phyloP scores from a whole-genome alignment of 805 yeast species.

The Blastobotrys terrestris region DNA sequence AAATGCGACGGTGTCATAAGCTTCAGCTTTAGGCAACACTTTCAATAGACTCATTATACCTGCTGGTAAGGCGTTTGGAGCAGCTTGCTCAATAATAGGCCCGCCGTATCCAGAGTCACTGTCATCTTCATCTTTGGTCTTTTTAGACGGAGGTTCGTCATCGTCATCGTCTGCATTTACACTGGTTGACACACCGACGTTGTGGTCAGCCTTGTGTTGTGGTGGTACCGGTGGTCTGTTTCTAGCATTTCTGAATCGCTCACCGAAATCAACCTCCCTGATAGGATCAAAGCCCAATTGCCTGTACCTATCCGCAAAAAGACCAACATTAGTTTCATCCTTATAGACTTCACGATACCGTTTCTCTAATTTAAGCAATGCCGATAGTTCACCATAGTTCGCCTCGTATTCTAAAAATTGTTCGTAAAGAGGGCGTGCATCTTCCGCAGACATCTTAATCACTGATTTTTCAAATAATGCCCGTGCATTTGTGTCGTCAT shows the following conservation, averaged over 20 bases:
- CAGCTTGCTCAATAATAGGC: slow-evolving; percentile 20
- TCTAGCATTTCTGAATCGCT: not conserved
- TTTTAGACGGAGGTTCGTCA: slow-evolving; percentile 9
- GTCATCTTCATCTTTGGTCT: slow-evolving; percentile 7
- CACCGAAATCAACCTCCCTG: slow-evolving; percentile 17
- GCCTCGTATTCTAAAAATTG: slow-evolving; percentile 64
- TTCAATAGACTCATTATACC: slow-evolving; percentile 45
- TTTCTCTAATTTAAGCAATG: slow-evolving; percentile 58
- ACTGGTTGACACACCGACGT: too few relatives aligned
- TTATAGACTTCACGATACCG: slow-evolving; percentile 65
- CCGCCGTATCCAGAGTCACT: not conserved
- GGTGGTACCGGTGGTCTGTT: not conserved
- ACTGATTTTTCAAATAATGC: slow-evolving; percentile 76
- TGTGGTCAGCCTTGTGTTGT: not conserved
- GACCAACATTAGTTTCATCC: slow-evolving; percentile 36
- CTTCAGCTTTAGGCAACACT: slow-evolving; percentile 54
- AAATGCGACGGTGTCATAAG: slow-evolving; percentile 49
- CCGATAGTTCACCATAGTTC: slow-evolving; percentile 60
- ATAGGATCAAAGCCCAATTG: slow-evolving; percentile 20
- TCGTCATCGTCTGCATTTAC: slow-evolving; percentile 2
- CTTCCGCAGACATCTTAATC: slow-evolving; percentile 43
- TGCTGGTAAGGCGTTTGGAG: slow-evolving; percentile 17
- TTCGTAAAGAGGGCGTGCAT: slow-evolving; percentile 42
- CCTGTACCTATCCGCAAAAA: slow-evolving; percentile 32
- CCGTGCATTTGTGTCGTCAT: slow-evolving; percentile 70